phyloP scores from a whole-genome alignment of 2,329 filamentous ascomycete species.

The Penicillium decumbens region DNA sequence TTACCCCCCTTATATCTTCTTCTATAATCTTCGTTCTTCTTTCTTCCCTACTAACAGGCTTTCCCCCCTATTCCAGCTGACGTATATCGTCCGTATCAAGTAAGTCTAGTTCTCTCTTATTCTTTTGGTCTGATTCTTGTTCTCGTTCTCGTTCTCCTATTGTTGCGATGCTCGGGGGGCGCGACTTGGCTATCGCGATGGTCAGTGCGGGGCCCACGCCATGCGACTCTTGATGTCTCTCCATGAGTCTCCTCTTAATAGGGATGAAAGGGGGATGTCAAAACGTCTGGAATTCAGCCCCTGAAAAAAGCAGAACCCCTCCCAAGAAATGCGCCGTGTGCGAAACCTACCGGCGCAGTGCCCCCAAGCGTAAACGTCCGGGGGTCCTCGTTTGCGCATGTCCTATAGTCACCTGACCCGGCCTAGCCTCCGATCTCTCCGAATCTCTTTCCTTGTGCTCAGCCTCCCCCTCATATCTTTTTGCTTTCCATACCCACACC shows the following conservation, averaged over 20 bases:
- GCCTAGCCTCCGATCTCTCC: conserved; percentile 4
- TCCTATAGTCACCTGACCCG: conserved; percentile 23
- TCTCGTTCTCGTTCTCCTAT: conserved; percentile 2
- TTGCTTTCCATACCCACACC: too few species aligned
- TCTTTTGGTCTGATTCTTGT: conserved; percentile 8
- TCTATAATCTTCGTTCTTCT: conserved; percentile 7
- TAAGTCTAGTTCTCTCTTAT: conserved; percentile 30
- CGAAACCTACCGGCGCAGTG: neutral
- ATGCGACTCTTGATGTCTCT: neutral
- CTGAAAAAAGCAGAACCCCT: neutral
- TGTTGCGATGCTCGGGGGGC: neutral
- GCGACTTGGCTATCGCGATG: conserved; percentile 13
- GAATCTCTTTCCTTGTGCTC: conserved; percentile 9
- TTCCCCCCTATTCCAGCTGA: conserved; percentile 33
- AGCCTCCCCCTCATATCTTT: conserved; percentile 6
- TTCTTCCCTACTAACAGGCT: conserved; percentile 10
- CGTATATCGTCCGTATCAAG: conserved; percentile 47
- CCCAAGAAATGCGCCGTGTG: neutral
- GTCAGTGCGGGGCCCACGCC: conserved; percentile 24
- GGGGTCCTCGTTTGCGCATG: conserved; percentile 18
- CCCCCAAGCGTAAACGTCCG: conserved; percentile 2
- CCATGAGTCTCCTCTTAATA: neutral
- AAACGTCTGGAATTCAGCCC: neutral
- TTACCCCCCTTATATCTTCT: conserved; percentile 5
- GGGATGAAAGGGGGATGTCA: neutral